Evolutionary conservation across 1,284 basidiomycete genomes (phyloP).

Genomic region (Heterobasidion irregulare): DNA sequence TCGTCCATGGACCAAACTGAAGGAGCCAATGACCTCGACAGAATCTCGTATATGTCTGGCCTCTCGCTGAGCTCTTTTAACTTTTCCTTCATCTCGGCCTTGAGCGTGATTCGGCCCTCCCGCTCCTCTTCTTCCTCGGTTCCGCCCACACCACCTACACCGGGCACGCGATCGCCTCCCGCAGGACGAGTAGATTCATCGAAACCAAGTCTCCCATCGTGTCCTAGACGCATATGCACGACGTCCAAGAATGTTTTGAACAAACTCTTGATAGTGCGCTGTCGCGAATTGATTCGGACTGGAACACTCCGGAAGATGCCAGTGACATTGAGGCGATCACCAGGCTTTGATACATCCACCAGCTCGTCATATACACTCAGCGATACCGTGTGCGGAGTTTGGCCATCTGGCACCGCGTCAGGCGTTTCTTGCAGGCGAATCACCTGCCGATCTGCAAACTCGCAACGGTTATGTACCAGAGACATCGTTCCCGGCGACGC

Average conservation of each 20-base stretch:
- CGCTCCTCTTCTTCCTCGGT: slow-evolving; percentile 51
- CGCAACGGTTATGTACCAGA: slow-evolving; percentile 94
- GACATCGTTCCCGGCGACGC: slow-evolving; percentile 84
- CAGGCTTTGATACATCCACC: slow-evolving; percentile 91
- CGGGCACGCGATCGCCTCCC: slow-evolving; percentile 61
- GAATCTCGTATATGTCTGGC: slow-evolving; percentile 83
- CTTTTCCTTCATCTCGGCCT: slow-evolving; percentile 52
- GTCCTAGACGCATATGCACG: slow-evolving; percentile 82
- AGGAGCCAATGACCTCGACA: slow-evolving; percentile 85
- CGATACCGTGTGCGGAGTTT: slow-evolving; percentile 96
- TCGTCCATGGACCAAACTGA: slow-evolving; percentile 99
- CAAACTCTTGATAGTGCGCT: slow-evolving; percentile 87
- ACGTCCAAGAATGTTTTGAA: slow-evolving; percentile 98
- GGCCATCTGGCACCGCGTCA: slow-evolving; percentile 95
- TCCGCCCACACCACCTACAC: slow-evolving; percentile 81
- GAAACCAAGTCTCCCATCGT: slow-evolving; percentile 64
- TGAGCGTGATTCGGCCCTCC: slow-evolving; percentile 38
- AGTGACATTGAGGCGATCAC: slow-evolving; percentile 86
- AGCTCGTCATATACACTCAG: slow-evolving; percentile 96
- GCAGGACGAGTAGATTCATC: slow-evolving; percentile 76
- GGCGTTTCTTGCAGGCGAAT: slow-evolving; percentile 96
- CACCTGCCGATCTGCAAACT: slow-evolving; percentile 93
- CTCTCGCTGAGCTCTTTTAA: slow-evolving; percentile 64
- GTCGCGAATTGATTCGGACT: slow-evolving; percentile 88
- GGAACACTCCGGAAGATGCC: slow-evolving; percentile 95